Base-by-base conservation (phyloP, 768 basidiomycete species). In the Amanita molliuscula region DNA sequence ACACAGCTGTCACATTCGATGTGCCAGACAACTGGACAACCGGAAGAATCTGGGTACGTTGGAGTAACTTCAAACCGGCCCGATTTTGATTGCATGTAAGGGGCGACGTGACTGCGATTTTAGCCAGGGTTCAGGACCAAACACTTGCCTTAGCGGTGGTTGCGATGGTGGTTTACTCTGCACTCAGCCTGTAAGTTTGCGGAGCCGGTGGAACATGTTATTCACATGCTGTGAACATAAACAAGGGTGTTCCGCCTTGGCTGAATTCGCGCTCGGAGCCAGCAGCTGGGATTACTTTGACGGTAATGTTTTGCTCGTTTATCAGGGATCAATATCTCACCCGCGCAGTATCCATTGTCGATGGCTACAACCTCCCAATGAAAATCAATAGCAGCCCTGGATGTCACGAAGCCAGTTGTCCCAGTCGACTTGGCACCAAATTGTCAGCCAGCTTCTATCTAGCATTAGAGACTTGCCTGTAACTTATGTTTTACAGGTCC, bases 161-260 rank as follows among this genome's bases (percentile, higher is more conserved):
- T 26, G 25, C 6, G 25, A 6, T 6, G 25, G 25, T 26, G 25
- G 25, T 26, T 6, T 26, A 7, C 25, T 26, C n/a, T 42, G 41
- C 23, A 42, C 41, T 9, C 41, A 25, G 26, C 20, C 41, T 4
- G 41, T 42, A 15, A 23, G 41, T 25, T 1, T 21, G n/a, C n/a
- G 7, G 5, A 4, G n/a, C 11, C 5, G 26, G 10, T 25, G 9
- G 15, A 11, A 9, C 23, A 3, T 13, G 4, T 81, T 1, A 67
- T 72, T 53, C 85, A 15, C 15, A 2, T 11, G 20, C 42, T 54
- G 34, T 18, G 21, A 4, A 15, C 15, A 21, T 25, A 26, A 26
- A 26, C 1, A 26, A 72, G 71, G 81, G 79, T 46, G 73, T 80
- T n/a, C 82, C 83, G 26, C 84, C 84, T 65, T 86, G 34, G 84